Conservation (phyloP, 768 basidiomycete species). For the Dentipellis sp. region DNA sequence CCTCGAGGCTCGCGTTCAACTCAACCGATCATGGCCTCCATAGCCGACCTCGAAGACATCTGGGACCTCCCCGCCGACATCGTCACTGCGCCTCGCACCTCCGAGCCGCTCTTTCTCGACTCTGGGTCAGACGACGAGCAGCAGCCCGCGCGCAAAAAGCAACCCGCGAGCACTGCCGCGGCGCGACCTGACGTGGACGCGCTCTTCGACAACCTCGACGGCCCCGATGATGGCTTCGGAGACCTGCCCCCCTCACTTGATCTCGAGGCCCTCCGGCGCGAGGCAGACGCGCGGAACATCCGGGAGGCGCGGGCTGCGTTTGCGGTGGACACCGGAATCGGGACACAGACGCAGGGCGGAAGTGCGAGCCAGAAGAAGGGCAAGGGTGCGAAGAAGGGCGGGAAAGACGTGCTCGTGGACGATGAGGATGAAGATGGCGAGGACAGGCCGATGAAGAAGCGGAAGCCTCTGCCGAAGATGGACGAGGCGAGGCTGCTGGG, state of each 20-base stretch:
- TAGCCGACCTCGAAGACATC: conserved; percentile 44
- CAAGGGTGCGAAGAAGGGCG: conserved; percentile 26
- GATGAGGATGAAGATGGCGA: conserved; percentile 20
- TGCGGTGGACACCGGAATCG: conserved; percentile 10
- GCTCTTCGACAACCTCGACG: conserved; percentile 38
- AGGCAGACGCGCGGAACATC: conserved; percentile 44
- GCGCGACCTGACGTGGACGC: conserved; percentile 26
- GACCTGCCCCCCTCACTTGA: conserved; percentile 44
- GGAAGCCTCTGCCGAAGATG: conserved; percentile 46
- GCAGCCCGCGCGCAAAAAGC: background rate
- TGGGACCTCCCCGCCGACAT: conserved; percentile 41
- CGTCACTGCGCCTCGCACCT: conserved; percentile 21
- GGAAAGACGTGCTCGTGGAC: conserved; percentile 22
- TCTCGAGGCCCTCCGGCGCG: conserved; percentile 40
- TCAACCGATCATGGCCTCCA: conserved; percentile 12
- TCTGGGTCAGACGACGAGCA: conserved; percentile 47
- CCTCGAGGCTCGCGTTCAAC: background rate
- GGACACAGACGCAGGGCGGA: conserved; percentile 30
- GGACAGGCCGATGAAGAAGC: conserved; percentile 31
- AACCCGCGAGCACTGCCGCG: conserved; percentile 1
- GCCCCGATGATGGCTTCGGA: conserved; percentile 27
- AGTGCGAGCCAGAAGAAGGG: conserved; percentile 24
- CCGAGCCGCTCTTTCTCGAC: conserved; percentile 43
- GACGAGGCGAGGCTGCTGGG: conserved; percentile 73
- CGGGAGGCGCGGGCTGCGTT: conserved; percentile 32